Evolutionary conservation across 148 eudicot species (phyloP), one percentile per base, ranked within the genome.

Genomic region (Amaranthus cruentus): DNA sequence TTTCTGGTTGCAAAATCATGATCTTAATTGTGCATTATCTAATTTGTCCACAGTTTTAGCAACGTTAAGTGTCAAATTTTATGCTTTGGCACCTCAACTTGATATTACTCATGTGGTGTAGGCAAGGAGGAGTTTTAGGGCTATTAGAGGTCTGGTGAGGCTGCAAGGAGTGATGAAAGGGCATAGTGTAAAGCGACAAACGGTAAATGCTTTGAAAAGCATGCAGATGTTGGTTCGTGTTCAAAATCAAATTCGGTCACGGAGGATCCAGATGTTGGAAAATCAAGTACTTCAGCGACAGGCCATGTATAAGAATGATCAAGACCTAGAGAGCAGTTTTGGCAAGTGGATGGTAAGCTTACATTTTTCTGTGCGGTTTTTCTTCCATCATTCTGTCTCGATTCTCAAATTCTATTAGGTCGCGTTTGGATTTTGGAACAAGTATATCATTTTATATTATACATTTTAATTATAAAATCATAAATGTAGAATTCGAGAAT

Each of bases 81-180:
- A 42, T 59, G 46, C 42, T 9, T 56, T 64, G 21, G 44, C 59
- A 57, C 55, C 68, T 60, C 58, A 60, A 18, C 62, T 60, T 15
- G 47, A n/a, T 56, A 59, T 44, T 43, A 57, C 59, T 55, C 42
- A 42, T 52, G 57, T 77, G 38, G 38, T 76, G 69, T 82, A 96
- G 99, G 96, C 94, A 59, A 88, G 99, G 82, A 90, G 87, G 83
- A 90, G 85, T 80, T 92, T 70, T 72, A 83, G 90, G 77, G 87
- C 92, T 44, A 76, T 96, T 84, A 85, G 82, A 84, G 99, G 97
- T 61, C 80, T 96, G 46, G 96, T 88, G 80, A 87, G 99, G 85
- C 90, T 96, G 75, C 97, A 92, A 82, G 85, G 86, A 54, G 96
- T 92, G 69, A 87, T 96, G 66, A 90, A 96, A 86, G 92, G 99